Conservation (phyloP, 2,329 filamentous ascomycete genomes). For the Colletotrichum orchidophilum region DNA sequence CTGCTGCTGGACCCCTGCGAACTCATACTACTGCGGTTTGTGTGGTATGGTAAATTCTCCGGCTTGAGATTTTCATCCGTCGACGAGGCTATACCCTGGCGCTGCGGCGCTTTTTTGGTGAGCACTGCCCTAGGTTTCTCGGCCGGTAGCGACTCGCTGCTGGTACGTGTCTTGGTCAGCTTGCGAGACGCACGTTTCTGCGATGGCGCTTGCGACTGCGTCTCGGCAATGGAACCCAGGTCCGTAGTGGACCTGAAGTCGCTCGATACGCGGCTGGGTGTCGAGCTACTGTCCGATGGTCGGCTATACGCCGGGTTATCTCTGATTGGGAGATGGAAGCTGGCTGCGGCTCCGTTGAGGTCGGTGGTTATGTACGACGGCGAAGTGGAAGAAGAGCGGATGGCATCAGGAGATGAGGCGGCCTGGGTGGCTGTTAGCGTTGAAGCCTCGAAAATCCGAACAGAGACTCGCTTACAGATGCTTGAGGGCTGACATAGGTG, state of each 20-base stretch:
- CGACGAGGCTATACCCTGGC: conserved; percentile 39
- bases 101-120: conserved; percentile 48
- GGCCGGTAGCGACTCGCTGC: conserved; percentile 42
- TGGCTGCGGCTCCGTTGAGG: conserved; percentile 31
- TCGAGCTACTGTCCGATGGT: conserved; percentile 32
- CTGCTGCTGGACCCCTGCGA: conserved; percentile 26
- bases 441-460: neutral
- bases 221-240: conserved; percentile 38
- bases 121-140: conserved; percentile 48
- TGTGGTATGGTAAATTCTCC: conserved; percentile 19
- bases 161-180: conserved; percentile 51
- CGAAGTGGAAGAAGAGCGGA: conserved; percentile 33
- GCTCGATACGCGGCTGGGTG: conserved; percentile 44
- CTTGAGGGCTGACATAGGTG: conserved; percentile 57
- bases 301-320: conserved; percentile 38
- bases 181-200: conserved; percentile 52
- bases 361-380: conserved; percentile 35
- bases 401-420: conserved; percentile 1
- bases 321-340: conserved; percentile 35
- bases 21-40: conserved; percentile 21
- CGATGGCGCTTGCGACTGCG: conserved; percentile 27
- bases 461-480: conserved; percentile 15
- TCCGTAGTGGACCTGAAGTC: conserved; percentile 44
- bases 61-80: conserved; percentile 22
- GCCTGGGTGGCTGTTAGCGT: conserved; percentile 9